Evolutionary conservation across 768 basidiomycete species (phyloP), one percentile per base, ranked within the genome.

Genomic region (Tylopilus intermedius): DNA sequence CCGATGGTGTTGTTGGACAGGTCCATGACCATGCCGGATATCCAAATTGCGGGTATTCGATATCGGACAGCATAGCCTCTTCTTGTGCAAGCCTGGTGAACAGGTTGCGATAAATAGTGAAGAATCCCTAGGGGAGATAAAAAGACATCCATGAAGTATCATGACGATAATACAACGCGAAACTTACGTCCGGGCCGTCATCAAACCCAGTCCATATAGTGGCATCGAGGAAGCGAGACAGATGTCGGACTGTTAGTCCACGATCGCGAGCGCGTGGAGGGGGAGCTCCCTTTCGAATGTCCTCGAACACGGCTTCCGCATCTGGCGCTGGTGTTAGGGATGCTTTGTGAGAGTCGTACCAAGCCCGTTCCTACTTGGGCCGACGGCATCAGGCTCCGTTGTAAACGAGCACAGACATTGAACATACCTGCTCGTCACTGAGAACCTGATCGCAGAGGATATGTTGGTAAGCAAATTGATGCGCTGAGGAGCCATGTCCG

Each of bases 291-390:
- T 73, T 79, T 47, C 82, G 80, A 50, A 97, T 86, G 61, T 93
- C 88, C 56, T 96, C 86, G 61, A 92, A 90, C 14, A 95, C 84
- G 3, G 78, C 80, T 41, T 87, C 83, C 41, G 88, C 89, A 67
- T 94, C 94, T 39, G 90, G 82, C 61, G 89, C 88, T 3, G 88
- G 88, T 15, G 76, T 74, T 7, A 93, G 76, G 24, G 88, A 87
- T 27, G 87, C 83, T 53, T 86, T 84, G 67, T 98, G 95, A 5
- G 84, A 84, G 70, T 99, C 96, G 69, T 99, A 99, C 90, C 94
- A 99, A 41, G 96, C 94, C 60, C 96, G 78, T 77, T 98, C 95
- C 89, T 95, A 81, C 74, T 79, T 76, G 67, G 61, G 48, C 44
- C 43, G 38, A 56, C 30, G 42, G 41, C 51, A 55, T 64, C 50